Base-by-base conservation (phyloP, 2,329 filamentous ascomycete genomes). In the Metarhizium anisopliae region DNA sequence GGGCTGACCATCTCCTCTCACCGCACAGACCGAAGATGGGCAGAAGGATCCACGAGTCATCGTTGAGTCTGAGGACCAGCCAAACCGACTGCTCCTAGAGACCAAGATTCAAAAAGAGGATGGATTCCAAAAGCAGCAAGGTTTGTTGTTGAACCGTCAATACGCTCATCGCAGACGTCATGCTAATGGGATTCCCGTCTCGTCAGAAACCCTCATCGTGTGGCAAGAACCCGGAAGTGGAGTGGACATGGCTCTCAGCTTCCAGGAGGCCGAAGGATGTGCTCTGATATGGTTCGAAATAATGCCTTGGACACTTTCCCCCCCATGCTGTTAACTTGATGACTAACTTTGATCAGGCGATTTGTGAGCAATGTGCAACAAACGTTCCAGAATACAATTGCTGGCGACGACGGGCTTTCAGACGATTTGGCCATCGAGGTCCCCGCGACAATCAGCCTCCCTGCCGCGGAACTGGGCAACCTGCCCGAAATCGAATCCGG, bases 71-170 rank as follows among this genome's bases (percentile, higher is more conserved):
- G 94, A 99, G 75, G 94, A 97, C 62, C 84, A 95, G 59, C 90
- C 91, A 52, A 83, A 88, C 54, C 84, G 90, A 60, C 82, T 90
- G 60, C 78, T 99, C 42, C 78, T 99, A 57, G 90, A 96, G 72
- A 96, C 93, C 42, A 87, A 83, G 67, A 95, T 99, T 61, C 84
- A 85, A 59, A 95, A 91, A 70, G 92, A 96, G 67, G 93, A 97
- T 82, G 89, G 89, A 58, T 97, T 97, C 69, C 92, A 97, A 74
- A 96, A 96, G 74, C 94, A 99, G 72, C 93, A 97, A 86, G 90
- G 90, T 87, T 81, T 65, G 76, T 69, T 16, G 1, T 4, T 10
- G 2, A 20, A n/a, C 18, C 10, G 11, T 5, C 45, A 14, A 16
- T 20, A 4, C 20, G 4, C 2, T 11, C 16, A 20, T 45, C 14